These are phyloP conservation scores for Penicillium argentinense DNA, from an alignment of 495 filamentous ascomycete genomes.

Conservation along the genomic window DNA sequence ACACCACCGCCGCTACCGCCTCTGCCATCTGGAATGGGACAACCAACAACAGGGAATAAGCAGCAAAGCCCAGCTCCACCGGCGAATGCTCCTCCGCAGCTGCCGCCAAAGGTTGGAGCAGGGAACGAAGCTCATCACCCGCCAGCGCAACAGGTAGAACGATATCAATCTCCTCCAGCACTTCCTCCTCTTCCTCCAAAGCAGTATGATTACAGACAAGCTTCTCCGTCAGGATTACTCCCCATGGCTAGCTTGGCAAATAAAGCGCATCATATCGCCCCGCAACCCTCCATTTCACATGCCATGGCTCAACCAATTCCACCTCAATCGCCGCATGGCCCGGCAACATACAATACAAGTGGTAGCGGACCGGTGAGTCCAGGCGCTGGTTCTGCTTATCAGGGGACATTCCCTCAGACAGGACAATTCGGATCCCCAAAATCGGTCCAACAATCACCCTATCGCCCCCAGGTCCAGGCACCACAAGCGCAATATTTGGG, in stretches of 20 bases:
- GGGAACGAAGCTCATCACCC: constrained; percentile 18
- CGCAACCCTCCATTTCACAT: constrained; percentile 8
- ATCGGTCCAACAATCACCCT: constrained; percentile 3
- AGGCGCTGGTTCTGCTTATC: background rate
- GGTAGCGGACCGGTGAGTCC: constrained; percentile 8
- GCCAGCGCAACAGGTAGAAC: constrained; percentile 17
- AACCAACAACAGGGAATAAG: constrained; percentile 16
- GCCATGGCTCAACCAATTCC: constrained; percentile 14
- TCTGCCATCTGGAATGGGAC: constrained; percentile 61
- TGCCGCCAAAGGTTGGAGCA: constrained; percentile 34
- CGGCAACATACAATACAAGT: constrained; percentile 14
- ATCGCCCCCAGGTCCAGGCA: background rate
- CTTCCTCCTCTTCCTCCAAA: constrained; percentile 46
- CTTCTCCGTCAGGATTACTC: constrained; percentile 3
- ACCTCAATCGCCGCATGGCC: constrained; percentile 13
- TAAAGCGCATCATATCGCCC: constrained; percentile 15
- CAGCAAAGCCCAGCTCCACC: constrained; percentile 15
- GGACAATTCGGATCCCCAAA: constrained; percentile 2
- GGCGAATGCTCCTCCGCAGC: constrained; percentile 36
- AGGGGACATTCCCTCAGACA: constrained; percentile 5
- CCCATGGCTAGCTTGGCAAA: constrained; percentile 11
- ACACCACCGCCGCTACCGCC: constrained; percentile 66
- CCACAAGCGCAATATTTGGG: constrained; percentile 15
- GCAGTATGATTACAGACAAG: constrained; percentile 23
- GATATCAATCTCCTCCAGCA: constrained; percentile 34